These are phyloP conservation scores for Ophiostoma sp. DNA, from an alignment of 2,329 filamentous ascomycete genomes.

Conservation along the genomic window DNA sequence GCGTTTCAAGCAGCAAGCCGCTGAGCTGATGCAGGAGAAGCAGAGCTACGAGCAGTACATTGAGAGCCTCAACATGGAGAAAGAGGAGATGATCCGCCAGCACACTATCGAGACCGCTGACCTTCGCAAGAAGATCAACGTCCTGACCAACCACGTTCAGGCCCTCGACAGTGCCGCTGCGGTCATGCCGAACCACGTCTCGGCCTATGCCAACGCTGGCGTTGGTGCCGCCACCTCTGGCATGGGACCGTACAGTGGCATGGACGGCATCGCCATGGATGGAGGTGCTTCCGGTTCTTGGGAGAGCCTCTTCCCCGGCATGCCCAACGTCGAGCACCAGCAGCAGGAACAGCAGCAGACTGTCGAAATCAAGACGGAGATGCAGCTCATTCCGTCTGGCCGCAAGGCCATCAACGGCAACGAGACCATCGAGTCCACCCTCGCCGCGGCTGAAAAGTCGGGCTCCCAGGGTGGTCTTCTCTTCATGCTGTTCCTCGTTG, in stretches of 20 bases:
- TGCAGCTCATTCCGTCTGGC: slow-evolving; percentile 41
- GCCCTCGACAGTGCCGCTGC: slow-evolving; percentile 59
- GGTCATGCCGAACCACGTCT: slow-evolving; percentile 26
- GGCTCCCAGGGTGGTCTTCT: slow-evolving; percentile 75
- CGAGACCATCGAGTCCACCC: slow-evolving; percentile 44
- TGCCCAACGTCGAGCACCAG: slow-evolving; percentile 50
- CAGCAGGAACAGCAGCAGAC: slow-evolving; percentile 20
- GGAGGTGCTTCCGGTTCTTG: slow-evolving; percentile 50
- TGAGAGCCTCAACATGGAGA: slow-evolving; percentile 72
- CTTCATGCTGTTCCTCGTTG: slow-evolving; percentile 93
- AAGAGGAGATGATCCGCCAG: slow-evolving; percentile 80
- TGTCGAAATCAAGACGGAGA: slow-evolving; percentile 54
- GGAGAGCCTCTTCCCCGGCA: slow-evolving; percentile 76
- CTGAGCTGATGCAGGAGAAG: slow-evolving; percentile 67
- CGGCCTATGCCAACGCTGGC: slow-evolving; percentile 45
- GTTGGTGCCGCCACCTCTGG: slow-evolving; percentile 10
- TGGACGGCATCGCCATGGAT: slow-evolving; percentile 79
- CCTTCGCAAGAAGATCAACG: slow-evolving; percentile 84
- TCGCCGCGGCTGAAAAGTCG: slow-evolving; percentile 54
- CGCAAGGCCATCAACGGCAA: slow-evolving; percentile 39
- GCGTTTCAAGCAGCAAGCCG: slow-evolving; percentile 61
- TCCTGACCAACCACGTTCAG: slow-evolving; percentile 68
- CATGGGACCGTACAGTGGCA: slow-evolving; percentile 64
- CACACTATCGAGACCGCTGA: slow-evolving; percentile 89
- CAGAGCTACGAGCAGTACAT: slow-evolving; percentile 70